A percentile compares a stretch with the other conserved stretches of the same genome.
Evolutionary conservation across 73 alveolate genomes (phyloP).

Genomic region (Blepharisma japonicum): DNA sequence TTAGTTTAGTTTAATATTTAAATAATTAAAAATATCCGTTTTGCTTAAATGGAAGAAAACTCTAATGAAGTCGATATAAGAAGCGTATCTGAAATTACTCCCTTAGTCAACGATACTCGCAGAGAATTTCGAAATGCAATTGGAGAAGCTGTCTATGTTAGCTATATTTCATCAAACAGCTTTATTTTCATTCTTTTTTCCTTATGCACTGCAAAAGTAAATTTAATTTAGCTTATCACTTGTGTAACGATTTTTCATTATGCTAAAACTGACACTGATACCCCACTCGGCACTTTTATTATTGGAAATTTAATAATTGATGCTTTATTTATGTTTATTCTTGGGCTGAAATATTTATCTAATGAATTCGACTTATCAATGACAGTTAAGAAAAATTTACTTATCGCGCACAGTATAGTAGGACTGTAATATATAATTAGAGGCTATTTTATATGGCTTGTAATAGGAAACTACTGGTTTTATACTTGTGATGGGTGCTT

Average conservation of each 20-base stretch:
- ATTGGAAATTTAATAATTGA: background rate
- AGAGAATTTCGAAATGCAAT: background rate
- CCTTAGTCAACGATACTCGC: background rate
- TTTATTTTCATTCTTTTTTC: too few relatives aligned
- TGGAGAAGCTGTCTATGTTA: background rate
- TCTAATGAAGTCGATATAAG: too few relatives aligned
- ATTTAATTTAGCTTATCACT: background rate
- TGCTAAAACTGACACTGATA: background rate
- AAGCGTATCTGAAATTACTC: background rate
- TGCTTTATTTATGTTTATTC: background rate
- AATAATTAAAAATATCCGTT: too few relatives aligned
- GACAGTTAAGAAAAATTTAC: background rate
- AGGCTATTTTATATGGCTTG: background rate
- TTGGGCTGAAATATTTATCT: background rate
- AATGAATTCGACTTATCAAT: background rate
- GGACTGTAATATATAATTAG: background rate
- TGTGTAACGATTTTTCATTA: background rate
- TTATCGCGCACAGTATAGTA: background rate
- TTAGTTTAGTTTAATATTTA: too few relatives aligned
- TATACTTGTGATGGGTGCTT: slow-evolving; percentile 11
- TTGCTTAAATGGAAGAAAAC: too few relatives aligned
- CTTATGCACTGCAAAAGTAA: too few relatives aligned
- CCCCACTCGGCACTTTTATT: background rate
- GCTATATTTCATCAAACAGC: too few relatives aligned
- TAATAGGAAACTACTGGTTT: slow-evolving; percentile 18